Percentiles rank a stretch among this genome's conserved stretches.
These are phyloP conservation scores for Aureobasidium sp. DNA, from an alignment of 2,329 filamentous ascomycete species.

Conservation along the genomic window DNA sequence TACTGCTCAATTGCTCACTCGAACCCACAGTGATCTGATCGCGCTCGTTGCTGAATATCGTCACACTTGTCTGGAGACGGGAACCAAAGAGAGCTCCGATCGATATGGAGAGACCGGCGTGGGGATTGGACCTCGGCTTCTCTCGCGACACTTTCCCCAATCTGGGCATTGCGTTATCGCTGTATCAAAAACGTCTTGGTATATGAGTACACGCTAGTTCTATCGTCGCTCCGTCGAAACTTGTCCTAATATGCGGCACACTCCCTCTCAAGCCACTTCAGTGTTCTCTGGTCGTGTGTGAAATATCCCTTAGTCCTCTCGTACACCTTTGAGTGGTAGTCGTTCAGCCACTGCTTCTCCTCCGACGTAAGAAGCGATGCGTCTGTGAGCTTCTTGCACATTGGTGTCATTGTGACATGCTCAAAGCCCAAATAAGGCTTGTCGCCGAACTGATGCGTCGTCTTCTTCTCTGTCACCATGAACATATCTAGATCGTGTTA, in stretches of 20 bases:
- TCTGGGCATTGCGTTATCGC: not conserved
- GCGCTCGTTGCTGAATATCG: not conserved
- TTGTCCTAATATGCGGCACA: constrained; percentile 48
- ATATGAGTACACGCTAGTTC: not conserved
- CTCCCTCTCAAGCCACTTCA: constrained; percentile 80
- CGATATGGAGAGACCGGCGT: not conserved
- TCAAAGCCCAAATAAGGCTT: constrained; percentile 94
- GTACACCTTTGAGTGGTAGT: constrained; percentile 73
- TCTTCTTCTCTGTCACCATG: constrained; percentile 82
- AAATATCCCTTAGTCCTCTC: constrained; percentile 77
- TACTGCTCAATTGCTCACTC: not conserved
- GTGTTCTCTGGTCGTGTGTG: constrained; percentile 60
- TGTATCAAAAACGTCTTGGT: not conserved
- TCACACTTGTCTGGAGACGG: not conserved
- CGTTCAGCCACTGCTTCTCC: constrained; percentile 83
- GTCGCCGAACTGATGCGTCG: constrained; percentile 80
- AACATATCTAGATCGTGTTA: constrained; percentile 56
- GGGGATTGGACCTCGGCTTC: constrained; percentile 7
- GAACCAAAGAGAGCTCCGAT: not conserved
- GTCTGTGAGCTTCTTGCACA: constrained; percentile 85
- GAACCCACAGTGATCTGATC: not conserved
- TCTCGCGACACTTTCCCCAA: not conserved
- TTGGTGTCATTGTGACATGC: constrained; percentile 93
- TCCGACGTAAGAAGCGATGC: constrained; percentile 59
- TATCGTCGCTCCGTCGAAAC: not conserved